Base-by-base conservation (phyloP, 331 rosid species). In the Quercus phellos region DNA sequence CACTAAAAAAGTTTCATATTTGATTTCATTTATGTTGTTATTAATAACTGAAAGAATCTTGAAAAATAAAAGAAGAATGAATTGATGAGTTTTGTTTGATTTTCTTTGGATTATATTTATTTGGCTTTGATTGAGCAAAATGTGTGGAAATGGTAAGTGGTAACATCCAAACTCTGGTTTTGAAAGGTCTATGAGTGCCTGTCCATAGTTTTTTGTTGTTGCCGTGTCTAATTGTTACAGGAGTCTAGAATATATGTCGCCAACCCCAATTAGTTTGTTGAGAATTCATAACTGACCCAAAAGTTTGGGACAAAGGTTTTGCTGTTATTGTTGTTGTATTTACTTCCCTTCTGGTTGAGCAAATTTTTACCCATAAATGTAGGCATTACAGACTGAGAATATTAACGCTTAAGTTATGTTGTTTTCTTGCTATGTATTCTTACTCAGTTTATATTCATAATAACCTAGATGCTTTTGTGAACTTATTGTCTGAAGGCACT, bases 401-500 rank as follows among this genome's bases (percentile, higher is more conserved):
- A 13, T 74, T 76, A 9, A 17, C 32, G 9, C 51, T 70, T 59
- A 50, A n/a, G 4, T 74, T 34, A 32, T 55, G 61, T 59, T 38
- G 34, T 70, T 55, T 55, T 55, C 16, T 51, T 27, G 32, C 63
- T 78, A 24, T 73, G 66, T 70, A 30, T 26, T 38, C 73, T 22
- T 54, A 53, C 60, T 54, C 5, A 46, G 51, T 72, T 69, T 34
- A 46, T 76, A 59, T 67, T 70, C 50, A 69, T 43, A 67, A 56
- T 80, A 82, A 74, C 75, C 14, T 59, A 77, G 72, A 55, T 59
- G 42, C 69, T 82, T 79, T 21, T 77, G 51, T 77, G 77, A 66
- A 34, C 76, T 82, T 78, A 63, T 59, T 77, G 32, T 83, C 38
- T 80, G 80, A 67, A 90, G 93, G 93, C 58, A 67, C 72, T 74